phyloP scores from a whole-genome alignment of 371 early-diverging fungal genomes.

The Synchytrium microbalum region DNA sequence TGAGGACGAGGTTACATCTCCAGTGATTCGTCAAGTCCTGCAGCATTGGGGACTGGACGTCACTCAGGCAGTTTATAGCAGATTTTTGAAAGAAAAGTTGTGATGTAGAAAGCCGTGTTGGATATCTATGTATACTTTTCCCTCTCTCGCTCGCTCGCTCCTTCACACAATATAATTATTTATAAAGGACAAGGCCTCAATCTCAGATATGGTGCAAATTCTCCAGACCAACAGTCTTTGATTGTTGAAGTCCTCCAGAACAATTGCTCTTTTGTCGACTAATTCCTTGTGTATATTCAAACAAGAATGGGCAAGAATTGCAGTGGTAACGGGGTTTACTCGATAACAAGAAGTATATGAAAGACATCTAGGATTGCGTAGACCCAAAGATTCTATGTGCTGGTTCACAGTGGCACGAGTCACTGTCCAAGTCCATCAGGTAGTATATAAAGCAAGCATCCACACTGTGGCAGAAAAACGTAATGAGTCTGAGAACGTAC shows the following conservation, averaged over 20 bases:
- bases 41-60: neutral
- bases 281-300: too few species aligned
- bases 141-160: neutral
- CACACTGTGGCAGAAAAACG: constrained; percentile 35
- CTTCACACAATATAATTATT: neutral
- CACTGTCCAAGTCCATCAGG: constrained; percentile 68
- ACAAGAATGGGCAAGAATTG: neutral
- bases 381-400: constrained; percentile 36
- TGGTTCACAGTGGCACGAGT: constrained; percentile 45
- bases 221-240: neutral
- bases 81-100: neutral
- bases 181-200: neutral
- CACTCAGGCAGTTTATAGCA: neutral
- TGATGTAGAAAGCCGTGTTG: too few species aligned
- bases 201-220: neutral
- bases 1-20: too few species aligned
- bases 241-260: too few species aligned
- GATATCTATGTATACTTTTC: neutral
- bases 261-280: neutral
- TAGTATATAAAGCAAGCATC: constrained; percentile 74
- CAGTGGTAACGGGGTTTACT: neutral
- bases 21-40: too few species aligned
- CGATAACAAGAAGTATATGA: neutral
- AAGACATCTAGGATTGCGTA: neutral
- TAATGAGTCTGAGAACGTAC: neutral